These are phyloP conservation scores for Solanum phureja DNA, from an alignment of 257 asterid species.

Conservation along the genomic window DNA sequence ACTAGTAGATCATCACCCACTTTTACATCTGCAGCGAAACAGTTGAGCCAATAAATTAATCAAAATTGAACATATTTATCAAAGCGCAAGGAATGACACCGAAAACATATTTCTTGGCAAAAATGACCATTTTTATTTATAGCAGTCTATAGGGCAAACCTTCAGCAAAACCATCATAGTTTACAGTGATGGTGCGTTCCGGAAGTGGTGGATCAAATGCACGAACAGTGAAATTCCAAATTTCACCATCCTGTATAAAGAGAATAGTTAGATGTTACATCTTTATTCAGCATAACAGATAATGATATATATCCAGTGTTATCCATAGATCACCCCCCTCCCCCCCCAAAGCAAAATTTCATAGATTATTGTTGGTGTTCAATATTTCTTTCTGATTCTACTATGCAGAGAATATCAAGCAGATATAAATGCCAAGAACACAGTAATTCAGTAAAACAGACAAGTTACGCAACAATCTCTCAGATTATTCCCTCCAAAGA, in stretches of 20 bases:
- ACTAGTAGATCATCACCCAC: constrained; percentile 93
- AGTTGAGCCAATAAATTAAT: neutral
- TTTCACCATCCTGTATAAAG: constrained; percentile 82
- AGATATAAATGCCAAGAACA: neutral
- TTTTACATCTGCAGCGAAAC: constrained; percentile 52
- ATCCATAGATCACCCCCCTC: neutral
- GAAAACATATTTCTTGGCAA: neutral
- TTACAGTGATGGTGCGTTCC: constrained; percentile 68
- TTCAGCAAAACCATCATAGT: constrained; percentile 96
- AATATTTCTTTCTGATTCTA: neutral
- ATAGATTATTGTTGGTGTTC: neutral
- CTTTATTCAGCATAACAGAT: neutral
- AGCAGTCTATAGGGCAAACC: constrained; percentile 24
- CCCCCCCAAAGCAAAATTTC: neutral
- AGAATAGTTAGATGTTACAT: neutral
- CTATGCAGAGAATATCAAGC: neutral
- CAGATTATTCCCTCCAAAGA: neutral
- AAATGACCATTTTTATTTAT: neutral
- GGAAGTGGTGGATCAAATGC: constrained; percentile 73
- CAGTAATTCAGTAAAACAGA: neutral
- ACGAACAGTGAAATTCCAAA: constrained; percentile 95
- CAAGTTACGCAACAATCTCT: neutral
- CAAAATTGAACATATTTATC: neutral
- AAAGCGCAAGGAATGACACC: neutral
- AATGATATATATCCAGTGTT: neutral